Conservation (phyloP, 371 early-diverging fungal species). For the Mortierella sp. region DNA sequence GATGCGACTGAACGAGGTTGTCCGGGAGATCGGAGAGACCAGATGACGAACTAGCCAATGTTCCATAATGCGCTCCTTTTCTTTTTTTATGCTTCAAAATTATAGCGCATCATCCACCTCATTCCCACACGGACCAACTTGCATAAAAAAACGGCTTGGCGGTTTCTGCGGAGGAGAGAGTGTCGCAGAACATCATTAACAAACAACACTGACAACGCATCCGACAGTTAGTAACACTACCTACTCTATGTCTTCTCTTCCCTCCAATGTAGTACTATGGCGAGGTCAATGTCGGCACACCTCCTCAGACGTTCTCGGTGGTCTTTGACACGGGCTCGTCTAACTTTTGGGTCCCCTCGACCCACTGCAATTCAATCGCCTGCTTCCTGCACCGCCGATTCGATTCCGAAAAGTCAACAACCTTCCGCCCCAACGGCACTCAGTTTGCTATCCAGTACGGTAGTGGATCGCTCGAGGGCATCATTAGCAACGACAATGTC, state of each 20-base stretch:
- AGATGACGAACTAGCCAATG: neutral
- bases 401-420: constrained; percentile 78
- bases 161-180: neutral
- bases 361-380: constrained; percentile 91
- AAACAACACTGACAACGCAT: neutral
- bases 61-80: constrained; percentile 19
- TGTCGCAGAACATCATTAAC: neutral
- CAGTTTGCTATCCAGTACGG: constrained; percentile 93
- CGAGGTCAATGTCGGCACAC: constrained; percentile 87
- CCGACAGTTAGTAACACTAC: too few relatives aligned
- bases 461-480: constrained; percentile 93
- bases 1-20: neutral
- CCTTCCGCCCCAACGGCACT: constrained; percentile 90
- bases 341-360: constrained; percentile 98
- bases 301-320: constrained; percentile 90
- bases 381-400: constrained; percentile 94
- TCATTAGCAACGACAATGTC: constrained; percentile 87
- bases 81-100: neutral
- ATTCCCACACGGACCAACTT: neutral
- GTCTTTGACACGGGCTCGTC: constrained; percentile 97
- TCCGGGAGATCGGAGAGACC: neutral
- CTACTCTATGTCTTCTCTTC: neutral
- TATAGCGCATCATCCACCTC: neutral
- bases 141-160: neutral
- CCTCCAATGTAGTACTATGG: constrained; percentile 79